Conservation (phyloP, 805 yeast genomes). For the Kazachstania africana region DNA sequence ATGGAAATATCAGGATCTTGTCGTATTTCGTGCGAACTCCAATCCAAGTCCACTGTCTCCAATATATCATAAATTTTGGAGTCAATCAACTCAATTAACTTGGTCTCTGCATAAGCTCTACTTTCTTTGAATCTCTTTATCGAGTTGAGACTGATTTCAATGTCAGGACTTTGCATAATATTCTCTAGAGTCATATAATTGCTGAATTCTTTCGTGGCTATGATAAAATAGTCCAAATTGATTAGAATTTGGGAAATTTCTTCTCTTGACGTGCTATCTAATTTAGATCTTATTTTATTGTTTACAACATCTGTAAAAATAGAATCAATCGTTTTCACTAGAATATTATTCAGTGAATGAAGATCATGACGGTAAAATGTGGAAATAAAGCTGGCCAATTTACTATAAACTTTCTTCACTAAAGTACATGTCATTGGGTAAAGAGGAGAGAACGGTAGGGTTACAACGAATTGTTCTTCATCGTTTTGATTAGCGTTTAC, state of each 20-base stretch:
- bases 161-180: conserved; percentile 27
- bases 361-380: conserved; percentile 54
- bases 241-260: conserved; percentile 81
- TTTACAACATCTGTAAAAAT: conserved; percentile 61
- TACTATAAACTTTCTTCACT: conserved; percentile 50
- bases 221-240: conserved; percentile 76
- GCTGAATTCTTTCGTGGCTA: conserved; percentile 58
- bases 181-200: conserved; percentile 29
- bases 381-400: conserved; percentile 52
- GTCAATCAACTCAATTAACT: conserved; percentile 75
- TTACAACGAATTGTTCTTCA: conserved; percentile 38
- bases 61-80: conserved; percentile 65
- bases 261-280: conserved; percentile 70
- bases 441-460: conserved; percentile 78
- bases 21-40: conserved; percentile 46
- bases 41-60: conserved; percentile 78
- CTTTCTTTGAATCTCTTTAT: conserved; percentile 44
- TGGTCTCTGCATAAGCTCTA: conserved; percentile 62
- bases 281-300: conserved; percentile 45
- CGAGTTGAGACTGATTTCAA: conserved; percentile 38
- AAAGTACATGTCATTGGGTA: conserved; percentile 81
- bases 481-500: conserved; percentile 2
- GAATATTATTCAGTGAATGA: conserved; percentile 45
- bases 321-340: conserved; percentile 51
- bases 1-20: conserved; percentile 62